Evolutionary conservation across 208 protist genomes (phyloP).

Genomic region (Leishmania arabica): DNA sequence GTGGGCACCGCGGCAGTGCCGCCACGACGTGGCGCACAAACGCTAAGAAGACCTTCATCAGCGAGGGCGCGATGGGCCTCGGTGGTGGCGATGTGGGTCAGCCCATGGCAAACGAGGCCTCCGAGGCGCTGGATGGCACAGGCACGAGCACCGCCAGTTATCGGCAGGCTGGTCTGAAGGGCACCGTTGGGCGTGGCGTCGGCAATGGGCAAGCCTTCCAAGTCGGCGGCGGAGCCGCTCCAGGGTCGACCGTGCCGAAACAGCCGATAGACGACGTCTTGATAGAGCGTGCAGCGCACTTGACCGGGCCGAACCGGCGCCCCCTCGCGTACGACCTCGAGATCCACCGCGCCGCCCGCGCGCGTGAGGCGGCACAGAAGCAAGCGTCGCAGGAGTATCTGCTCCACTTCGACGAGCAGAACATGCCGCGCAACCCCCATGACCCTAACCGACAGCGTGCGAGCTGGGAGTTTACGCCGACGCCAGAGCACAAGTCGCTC

Average conservation of each 20-base stretch:
- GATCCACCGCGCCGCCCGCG: conserved; percentile 34
- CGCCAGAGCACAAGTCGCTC: conserved; percentile 73
- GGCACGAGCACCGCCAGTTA: conserved; percentile 12
- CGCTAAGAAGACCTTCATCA: conserved; percentile 33
- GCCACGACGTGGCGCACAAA: conserved; percentile 7
- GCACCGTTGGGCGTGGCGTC: conserved; percentile 4
- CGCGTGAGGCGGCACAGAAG: conserved; percentile 18
- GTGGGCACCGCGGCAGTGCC: conserved; percentile 24
- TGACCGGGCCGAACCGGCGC: conserved; percentile 31
- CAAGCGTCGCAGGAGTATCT: conserved; percentile 24
- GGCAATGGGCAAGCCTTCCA: not conserved
- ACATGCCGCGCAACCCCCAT: conserved; percentile 60
- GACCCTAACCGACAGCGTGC: conserved; percentile 35
- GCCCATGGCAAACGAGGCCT: conserved; percentile 30
- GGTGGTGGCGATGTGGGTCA: conserved; percentile 31
- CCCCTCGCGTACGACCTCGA: conserved; percentile 62
- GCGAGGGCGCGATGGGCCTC: conserved; percentile 32
- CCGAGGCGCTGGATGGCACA: conserved; percentile 26
- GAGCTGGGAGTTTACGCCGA: conserved; percentile 72
- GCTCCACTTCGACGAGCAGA: conserved; percentile 41
- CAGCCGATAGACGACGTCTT: conserved; percentile 50
- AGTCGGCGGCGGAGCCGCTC: conserved; percentile 14
- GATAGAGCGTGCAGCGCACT: conserved; percentile 30
- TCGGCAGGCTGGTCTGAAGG: conserved; percentile 9
- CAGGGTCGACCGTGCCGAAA: conserved; percentile 35